These are phyloP conservation scores for Silybum marianum DNA, from an alignment of 129 eudicot species.

Conservation along the genomic window DNA sequence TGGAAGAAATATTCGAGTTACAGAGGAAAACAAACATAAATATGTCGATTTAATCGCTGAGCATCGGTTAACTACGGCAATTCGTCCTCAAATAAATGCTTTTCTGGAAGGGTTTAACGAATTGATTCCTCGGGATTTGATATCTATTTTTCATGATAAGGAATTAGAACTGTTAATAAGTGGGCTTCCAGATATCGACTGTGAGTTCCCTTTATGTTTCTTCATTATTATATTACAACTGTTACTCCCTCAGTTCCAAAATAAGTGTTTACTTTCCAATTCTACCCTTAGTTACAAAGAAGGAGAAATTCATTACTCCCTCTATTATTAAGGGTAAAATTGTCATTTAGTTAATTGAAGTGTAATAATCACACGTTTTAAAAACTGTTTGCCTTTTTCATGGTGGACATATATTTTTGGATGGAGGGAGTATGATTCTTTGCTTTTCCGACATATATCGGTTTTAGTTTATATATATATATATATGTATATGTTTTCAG, in stretches of 20 bases:
- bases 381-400: not conserved
- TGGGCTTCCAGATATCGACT: slow-evolving; percentile 95
- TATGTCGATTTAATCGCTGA: slow-evolving; percentile 97
- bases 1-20: slow-evolving; percentile 94
- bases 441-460: not conserved
- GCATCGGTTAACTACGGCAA: slow-evolving; percentile 96
- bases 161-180: slow-evolving; percentile 92
- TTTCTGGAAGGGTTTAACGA: slow-evolving; percentile 93
- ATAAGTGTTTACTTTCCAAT: not conserved
- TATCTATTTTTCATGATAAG: slow-evolving; percentile 90
- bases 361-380: not conserved
- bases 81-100: slow-evolving; percentile 97
- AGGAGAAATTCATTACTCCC: not conserved
- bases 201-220: slow-evolving; percentile 46
- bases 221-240: not conserved
- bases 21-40: slow-evolving; percentile 94
- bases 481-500: slow-evolving; percentile 41
- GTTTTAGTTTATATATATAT: not conserved
- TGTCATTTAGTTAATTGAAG: not conserved
- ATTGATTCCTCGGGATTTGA: slow-evolving; percentile 69
- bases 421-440: not conserved
- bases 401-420: not conserved
- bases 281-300: not conserved
- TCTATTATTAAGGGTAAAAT: not conserved
- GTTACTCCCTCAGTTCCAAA: not conserved